Conservation (phyloP, 768 basidiomycete genomes). For the Lentinula sp. region DNA sequence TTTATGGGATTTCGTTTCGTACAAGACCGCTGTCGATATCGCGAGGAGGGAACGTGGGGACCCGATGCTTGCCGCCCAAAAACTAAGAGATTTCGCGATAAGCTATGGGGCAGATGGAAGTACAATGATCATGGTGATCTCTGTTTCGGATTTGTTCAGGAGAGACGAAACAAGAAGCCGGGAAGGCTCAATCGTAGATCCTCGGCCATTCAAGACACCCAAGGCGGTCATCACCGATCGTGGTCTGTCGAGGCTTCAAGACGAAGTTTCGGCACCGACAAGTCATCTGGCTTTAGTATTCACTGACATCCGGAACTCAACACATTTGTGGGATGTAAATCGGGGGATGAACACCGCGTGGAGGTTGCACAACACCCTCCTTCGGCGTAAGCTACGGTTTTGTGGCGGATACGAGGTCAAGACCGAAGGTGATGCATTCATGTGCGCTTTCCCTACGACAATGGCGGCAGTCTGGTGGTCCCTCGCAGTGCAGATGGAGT, state of each 20-base stretch:
- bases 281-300: conserved; percentile 93
- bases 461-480: conserved; percentile 88
- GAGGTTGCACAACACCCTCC: conserved; percentile 79
- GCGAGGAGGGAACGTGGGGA: conserved; percentile 64
- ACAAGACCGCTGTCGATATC: conserved; percentile 95
- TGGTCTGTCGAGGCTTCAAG: conserved; percentile 56
- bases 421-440: conserved; percentile 98
- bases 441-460: conserved; percentile 94
- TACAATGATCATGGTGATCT: conserved; percentile 98
- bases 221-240: conserved; percentile 55
- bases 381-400: conserved; percentile 78
- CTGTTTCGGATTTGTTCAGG: conserved; percentile 71
- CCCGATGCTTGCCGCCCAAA: conserved; percentile 86
- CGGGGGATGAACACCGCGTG: conserved; percentile 94
- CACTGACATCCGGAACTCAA: conserved; percentile 97
- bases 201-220: conserved; percentile 21
- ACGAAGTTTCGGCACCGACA: conserved; percentile 77
- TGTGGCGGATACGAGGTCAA: conserved; percentile 99
- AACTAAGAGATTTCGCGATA: conserved; percentile 93
- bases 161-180: conserved; percentile 14
- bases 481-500: conserved; percentile 75
- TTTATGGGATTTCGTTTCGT: conserved; percentile 90
- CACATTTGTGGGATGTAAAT: conserved; percentile 93
- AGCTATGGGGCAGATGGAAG: conserved; percentile 92
- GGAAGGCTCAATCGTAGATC: conserved; percentile 38